Evolutionary conservation across 2,329 filamentous ascomycete species (phyloP).

Genomic region (Trichoderma aggressivum): DNA sequence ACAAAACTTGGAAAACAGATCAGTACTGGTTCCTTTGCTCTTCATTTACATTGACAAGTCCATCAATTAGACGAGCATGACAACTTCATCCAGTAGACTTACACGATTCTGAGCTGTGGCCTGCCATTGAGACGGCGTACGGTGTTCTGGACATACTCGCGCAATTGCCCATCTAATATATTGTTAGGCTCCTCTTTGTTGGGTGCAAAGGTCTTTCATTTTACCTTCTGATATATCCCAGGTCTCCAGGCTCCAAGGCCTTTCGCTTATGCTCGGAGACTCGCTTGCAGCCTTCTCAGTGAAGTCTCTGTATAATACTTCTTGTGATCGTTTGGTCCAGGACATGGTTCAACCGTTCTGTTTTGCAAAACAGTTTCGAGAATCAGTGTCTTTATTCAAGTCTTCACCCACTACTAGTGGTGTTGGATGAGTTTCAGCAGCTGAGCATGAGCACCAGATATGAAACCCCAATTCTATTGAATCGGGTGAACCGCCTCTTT

Average conservation of each 20-base stretch:
- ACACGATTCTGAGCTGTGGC: slow-evolving; percentile 31
- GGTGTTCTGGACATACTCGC: slow-evolving; percentile 26
- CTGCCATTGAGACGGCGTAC: slow-evolving; percentile 24
- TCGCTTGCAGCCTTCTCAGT: slow-evolving; percentile 25
- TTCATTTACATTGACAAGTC: neutral
- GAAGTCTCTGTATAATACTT: slow-evolving; percentile 27
- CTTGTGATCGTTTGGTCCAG: slow-evolving; percentile 25
- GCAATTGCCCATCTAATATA: slow-evolving; percentile 20
- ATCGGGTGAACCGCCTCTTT: neutral
- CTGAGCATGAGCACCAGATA: neutral
- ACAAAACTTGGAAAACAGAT: slow-evolving; percentile 25
- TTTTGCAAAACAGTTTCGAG: neutral
- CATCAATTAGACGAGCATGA: neutral
- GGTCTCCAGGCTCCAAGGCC: slow-evolving; percentile 29
- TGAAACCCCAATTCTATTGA: neutral
- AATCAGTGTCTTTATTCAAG: neutral
- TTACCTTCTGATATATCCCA: slow-evolving; percentile 28
- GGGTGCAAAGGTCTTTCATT: neutral
- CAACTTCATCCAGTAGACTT: slow-evolving; percentile 16
- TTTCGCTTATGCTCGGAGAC: slow-evolving; percentile 21
- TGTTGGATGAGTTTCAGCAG: neutral
- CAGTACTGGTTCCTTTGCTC: neutral
- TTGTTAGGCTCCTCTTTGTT: neutral
- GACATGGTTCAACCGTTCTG: slow-evolving; percentile 23
- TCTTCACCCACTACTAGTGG: neutral